These are phyloP conservation scores for Penicillium bialowiezense DNA, from an alignment of 495 filamentous ascomycete genomes.

Conservation along the genomic window DNA sequence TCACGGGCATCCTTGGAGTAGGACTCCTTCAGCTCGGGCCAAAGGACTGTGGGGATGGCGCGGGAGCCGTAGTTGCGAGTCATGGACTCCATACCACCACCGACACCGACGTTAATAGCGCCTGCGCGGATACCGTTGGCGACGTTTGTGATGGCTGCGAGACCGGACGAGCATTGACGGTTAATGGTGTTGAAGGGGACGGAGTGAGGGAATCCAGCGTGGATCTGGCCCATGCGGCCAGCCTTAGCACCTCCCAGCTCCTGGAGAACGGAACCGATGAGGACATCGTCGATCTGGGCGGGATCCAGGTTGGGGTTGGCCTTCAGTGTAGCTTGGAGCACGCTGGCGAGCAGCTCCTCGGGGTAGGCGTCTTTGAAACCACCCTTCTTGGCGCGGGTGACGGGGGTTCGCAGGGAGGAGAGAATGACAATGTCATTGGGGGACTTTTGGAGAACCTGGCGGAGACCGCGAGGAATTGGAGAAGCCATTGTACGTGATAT, in stretches of 20 bases:
- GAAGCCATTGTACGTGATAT: slow-evolving; percentile 42
- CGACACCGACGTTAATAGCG: slow-evolving; percentile 75
- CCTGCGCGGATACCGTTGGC: slow-evolving; percentile 69
- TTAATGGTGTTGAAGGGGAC: slow-evolving; percentile 84
- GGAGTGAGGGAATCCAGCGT: slow-evolving; percentile 70
- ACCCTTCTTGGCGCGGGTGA: slow-evolving; percentile 79
- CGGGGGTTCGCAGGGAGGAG: slow-evolving; percentile 80
- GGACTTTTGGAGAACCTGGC: slow-evolving; percentile 74
- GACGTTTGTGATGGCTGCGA: slow-evolving; percentile 69
- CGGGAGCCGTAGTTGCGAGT: slow-evolving; percentile 79
- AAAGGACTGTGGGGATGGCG: slow-evolving; percentile 81
- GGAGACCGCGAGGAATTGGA: slow-evolving; percentile 62
- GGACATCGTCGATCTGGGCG: slow-evolving; percentile 70
- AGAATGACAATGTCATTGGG: slow-evolving; percentile 85
- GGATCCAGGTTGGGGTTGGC: slow-evolving; percentile 74
- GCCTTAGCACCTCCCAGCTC: slow-evolving; percentile 91
- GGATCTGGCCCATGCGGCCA: slow-evolving; percentile 84
- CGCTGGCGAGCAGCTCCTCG: slow-evolving; percentile 78
- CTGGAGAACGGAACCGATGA: slow-evolving; percentile 82
- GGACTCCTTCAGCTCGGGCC: slow-evolving; percentile 66
- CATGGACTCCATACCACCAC: slow-evolving; percentile 93
- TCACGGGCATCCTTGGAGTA: slow-evolving; percentile 68
- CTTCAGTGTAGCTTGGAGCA: slow-evolving; percentile 78
- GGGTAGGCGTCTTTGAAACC: slow-evolving; percentile 85
- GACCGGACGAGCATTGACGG: slow-evolving; percentile 75